Conservation (phyloP, 441 rosid genomes). For the Hura crepitans region DNA sequence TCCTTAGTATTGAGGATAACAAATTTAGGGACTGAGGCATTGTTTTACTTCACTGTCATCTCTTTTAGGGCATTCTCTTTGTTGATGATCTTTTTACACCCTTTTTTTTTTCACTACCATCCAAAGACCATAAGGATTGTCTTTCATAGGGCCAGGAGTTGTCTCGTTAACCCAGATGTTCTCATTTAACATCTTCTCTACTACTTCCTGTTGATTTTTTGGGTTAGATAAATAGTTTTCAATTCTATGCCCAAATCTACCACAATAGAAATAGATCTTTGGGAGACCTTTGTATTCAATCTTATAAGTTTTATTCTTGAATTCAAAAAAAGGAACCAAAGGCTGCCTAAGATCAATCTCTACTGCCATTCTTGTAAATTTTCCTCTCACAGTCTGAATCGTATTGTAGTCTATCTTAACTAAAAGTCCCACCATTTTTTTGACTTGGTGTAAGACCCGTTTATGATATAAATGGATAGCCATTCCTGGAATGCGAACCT, state of each 20-base stretch:
- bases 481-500: neutral
- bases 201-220: too few species aligned
- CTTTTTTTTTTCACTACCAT: too few species aligned
- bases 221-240: too few species aligned
- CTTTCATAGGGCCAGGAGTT: too few species aligned
- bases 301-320: neutral
- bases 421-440: neutral
- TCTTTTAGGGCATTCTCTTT: too few species aligned
- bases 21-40: too few species aligned
- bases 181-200: too few species aligned
- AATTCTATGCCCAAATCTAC: neutral
- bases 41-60: too few species aligned
- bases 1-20: too few species aligned
- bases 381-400: neutral
- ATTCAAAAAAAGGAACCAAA: neutral
- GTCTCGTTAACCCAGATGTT: too few species aligned
- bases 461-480: neutral
- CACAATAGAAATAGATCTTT: neutral
- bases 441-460: neutral
- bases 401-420: neutral
- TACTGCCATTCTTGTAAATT: neutral
- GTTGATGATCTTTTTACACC: too few species aligned
- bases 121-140: too few species aligned
- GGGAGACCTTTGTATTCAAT: neutral
- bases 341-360: neutral